A percentile compares a stretch with the other conserved stretches of the same genome.
Conservation (phyloP, 768 basidiomycete genomes). For the Rhizopogon vesiculosus region DNA sequence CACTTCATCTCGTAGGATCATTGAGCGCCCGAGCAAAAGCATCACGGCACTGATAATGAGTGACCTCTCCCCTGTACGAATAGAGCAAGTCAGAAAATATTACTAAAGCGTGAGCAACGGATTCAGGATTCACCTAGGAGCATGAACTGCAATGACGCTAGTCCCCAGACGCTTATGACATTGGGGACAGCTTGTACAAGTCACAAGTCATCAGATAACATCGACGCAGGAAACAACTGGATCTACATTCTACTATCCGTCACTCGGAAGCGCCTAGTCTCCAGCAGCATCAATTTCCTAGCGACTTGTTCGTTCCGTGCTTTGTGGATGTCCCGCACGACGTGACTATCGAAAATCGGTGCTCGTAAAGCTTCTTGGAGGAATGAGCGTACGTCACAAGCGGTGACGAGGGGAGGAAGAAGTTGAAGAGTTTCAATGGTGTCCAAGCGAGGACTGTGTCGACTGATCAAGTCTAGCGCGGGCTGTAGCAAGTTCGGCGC, state of each 20-base stretch:
- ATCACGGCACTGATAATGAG: slow-evolving; percentile 94
- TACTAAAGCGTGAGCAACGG: background rate
- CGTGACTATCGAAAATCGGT: slow-evolving; percentile 63
- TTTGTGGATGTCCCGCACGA: slow-evolving; percentile 66
- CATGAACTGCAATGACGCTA: slow-evolving; percentile 91
- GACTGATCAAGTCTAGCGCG: slow-evolving; percentile 83
- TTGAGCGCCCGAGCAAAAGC: slow-evolving; percentile 59
- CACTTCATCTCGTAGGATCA: slow-evolving; percentile 23
- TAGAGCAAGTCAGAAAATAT: background rate
- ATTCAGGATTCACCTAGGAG: slow-evolving; percentile 68
- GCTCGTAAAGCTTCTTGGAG: slow-evolving; percentile 64
- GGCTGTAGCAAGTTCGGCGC: slow-evolving; percentile 63
- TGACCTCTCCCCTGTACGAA: slow-evolving; percentile 79
- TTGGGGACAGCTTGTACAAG: slow-evolving; percentile 84
- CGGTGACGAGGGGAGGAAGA: slow-evolving; percentile 85
- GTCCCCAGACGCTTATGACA: slow-evolving; percentile 92
- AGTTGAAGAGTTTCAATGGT: slow-evolving; percentile 78
- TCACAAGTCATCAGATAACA: background rate
- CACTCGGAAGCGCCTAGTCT: slow-evolving; percentile 81
- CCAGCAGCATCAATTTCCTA: slow-evolving; percentile 65
- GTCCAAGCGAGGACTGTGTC: slow-evolving; percentile 80
- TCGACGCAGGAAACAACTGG: slow-evolving; percentile 4
- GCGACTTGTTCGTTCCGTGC: slow-evolving; percentile 78
- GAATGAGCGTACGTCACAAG: slow-evolving; percentile 76
- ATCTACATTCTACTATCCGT: slow-evolving; percentile 91